Conservation (phyloP, 768 basidiomycete species). For the Calocybe cyanea region DNA sequence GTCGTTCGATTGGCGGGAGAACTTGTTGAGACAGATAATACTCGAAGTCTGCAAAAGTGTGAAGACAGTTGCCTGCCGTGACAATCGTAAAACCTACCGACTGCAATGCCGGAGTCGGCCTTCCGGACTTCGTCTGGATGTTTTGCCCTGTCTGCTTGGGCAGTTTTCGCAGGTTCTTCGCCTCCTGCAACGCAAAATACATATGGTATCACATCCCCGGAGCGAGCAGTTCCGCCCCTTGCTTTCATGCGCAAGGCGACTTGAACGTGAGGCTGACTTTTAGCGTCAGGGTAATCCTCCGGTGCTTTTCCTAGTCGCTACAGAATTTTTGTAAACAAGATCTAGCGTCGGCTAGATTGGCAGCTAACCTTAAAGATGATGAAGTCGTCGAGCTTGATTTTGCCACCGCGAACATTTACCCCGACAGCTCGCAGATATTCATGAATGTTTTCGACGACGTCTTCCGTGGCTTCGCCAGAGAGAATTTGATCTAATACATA, state of each 20-base stretch:
- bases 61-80: not conserved
- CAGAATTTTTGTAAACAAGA: not conserved
- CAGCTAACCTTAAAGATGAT: conserved; percentile 85
- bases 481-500: conserved; percentile 88
- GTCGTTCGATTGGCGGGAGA: conserved; percentile 88
- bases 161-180: conserved; percentile 63
- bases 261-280: conserved; percentile 94
- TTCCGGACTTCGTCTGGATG: conserved; percentile 91
- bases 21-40: conserved; percentile 90
- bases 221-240: conserved; percentile 73
- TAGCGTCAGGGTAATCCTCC: conserved; percentile 94
- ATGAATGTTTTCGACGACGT: conserved; percentile 87
- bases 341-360: not conserved
- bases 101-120: conserved; percentile 59
- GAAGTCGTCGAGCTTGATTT: conserved; percentile 86
- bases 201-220: conserved; percentile 94
- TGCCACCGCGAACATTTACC: conserved; percentile 74
- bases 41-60: conserved; percentile 65
- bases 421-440: conserved; percentile 80
- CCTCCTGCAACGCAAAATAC: conserved; percentile 84
- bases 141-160: conserved; percentile 85
- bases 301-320: conserved; percentile 96
- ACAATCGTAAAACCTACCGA: conserved; percentile 49
- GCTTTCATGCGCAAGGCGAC: conserved; percentile 90
- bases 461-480: conserved; percentile 87